Base-by-base conservation (phyloP, 1,284 basidiomycete species). In the Sutorius eximius region DNA sequence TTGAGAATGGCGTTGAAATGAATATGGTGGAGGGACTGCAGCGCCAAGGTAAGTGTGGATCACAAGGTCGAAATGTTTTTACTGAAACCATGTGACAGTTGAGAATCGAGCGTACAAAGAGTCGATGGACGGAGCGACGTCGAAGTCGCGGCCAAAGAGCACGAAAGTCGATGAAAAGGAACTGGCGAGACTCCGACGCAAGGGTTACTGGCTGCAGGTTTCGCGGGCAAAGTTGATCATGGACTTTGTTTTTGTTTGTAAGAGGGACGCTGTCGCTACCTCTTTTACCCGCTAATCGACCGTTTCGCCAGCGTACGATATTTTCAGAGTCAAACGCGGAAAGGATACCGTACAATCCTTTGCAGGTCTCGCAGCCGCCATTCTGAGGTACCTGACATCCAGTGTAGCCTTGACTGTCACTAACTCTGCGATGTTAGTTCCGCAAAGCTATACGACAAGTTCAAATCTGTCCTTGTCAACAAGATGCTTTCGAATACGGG, bases 211-310 rank as follows among this genome's bases (percentile, higher is more conserved):
- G 89, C 73, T 92, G 49, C 82, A 82, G 59, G 71, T 89, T 42
- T 80, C 85, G 29, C 74, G 86, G 51, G 73, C 77, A 52, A 92
- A 92, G 74, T 74, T 92, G 55, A 62, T 82, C 32, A 89, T 91
- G 86, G 89, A 92, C 70, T 73, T 92, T 55, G 80, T 91, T 59
- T 92, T 91, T 71, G 89, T 91, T 67, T 90, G 89, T 92, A 66
- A 75, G 89, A 82, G 15, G 3, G 36, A 42, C 29, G 51, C 3
- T 12, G 29, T 44, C 29, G n/a, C 32, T 41, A 27, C 20, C 34
- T 41, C 24, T 41, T 37, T 15, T 13, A 44, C 27, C 33, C 42
- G 45, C 51, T 58, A 52, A 62, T 52, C 32, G 36, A 48, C 40
- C 45, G 60, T 76, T 73, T 52, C 34, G 11, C 16, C 58, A 84